Evolutionary conservation across 345 rosid species (phyloP), one percentile per base, ranked within the genome.

Genomic region (Melastoma malabathricum): DNA sequence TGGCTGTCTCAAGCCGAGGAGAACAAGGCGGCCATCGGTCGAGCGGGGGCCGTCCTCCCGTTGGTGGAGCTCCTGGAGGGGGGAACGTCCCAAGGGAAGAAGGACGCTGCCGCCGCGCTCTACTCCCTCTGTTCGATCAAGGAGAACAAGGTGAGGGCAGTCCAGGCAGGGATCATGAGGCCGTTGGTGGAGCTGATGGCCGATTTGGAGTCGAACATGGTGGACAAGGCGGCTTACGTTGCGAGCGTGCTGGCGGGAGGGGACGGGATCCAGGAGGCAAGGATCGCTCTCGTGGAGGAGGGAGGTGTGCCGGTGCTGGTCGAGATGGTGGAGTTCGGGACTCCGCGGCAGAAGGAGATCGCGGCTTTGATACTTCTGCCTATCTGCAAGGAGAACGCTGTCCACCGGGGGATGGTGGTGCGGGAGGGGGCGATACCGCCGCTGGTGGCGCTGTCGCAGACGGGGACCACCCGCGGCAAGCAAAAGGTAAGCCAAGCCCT

Each of bases 391-490:
- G 88, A 79, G 10, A 87, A 71, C 58, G 68, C 67, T 31, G 65
- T 68, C 44, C 70, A 75, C 65, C 67, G 96, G 39, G 70, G 85
- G 10, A 58, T 80, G 95, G 93, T 92, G 63, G 76, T 77, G 22
- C 82, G 96, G 27, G 98, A 92, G 73, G 98, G 98, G 52, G 95
- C 93, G 18, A 84, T 92, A 20, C 96, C 98, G 46, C 90, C 96
- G n/a, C 65, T 92, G 48, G 89, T 84, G 31, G 82, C 86, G 48
- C 63, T 82, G 52, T 74, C 96, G 8, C 95, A 87, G 65, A 74
- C 83, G 62, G 93, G 89, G 66, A 77, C 96, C 10, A 77, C 65
- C 69, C 85, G 98, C 73, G 85, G 89, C 43, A 92, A 87, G 66
- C 86, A 69, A 66, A 87, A 86, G 86, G 94, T 84, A 27, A 64